A percentile compares a stretch with the other conserved stretches of the same genome.
These are phyloP conservation scores for Taphrina sp. DNA, from an alignment of 1,139 yeast genomes.

Conservation along the genomic window DNA sequence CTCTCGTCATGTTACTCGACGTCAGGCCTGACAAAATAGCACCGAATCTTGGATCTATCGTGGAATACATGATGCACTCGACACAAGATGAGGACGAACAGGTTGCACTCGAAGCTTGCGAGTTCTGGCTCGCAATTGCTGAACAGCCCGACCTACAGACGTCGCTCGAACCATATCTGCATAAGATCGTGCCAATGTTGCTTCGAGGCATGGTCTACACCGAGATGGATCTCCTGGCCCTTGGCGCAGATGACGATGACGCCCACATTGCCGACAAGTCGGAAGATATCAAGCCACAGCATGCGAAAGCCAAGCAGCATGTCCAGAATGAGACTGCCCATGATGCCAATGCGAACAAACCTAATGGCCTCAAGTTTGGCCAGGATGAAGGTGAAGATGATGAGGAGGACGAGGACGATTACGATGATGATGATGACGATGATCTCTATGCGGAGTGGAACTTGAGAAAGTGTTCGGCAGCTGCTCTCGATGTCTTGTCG, in stretches of 20 bases:
- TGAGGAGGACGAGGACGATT: conserved; percentile 56
- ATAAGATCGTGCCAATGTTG: conserved; percentile 67
- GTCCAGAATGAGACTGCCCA: conserved; percentile 41
- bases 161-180: conserved; percentile 53
- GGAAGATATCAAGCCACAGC: conserved; percentile 81
- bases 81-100: conserved; percentile 61
- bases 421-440: conserved; percentile 66
- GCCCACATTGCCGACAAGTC: conserved; percentile 78
- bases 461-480: conserved; percentile 88
- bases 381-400: conserved; percentile 46
- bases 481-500: conserved; percentile 81
- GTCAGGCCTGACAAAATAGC: conserved; percentile 74
- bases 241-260: conserved; percentile 65
- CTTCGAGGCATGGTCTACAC: conserved; percentile 83
- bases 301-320: conserved; percentile 67
- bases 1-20: conserved; percentile 72
- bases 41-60: conserved; percentile 81
- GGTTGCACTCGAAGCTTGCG: conserved; percentile 90
- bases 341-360: conserved; percentile 35
- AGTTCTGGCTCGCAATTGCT: conserved; percentile 75
- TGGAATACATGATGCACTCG: conserved; percentile 78
- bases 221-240: conserved; percentile 69
- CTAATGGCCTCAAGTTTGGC: conserved; percentile 33
- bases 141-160: conserved; percentile 50
- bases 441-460: conserved; percentile 76